Percentiles rank a stretch among this genome's conserved stretches.
Conservation (phyloP, 2,329 filamentous ascomycete species). For the Paradendryphiella salina region DNA sequence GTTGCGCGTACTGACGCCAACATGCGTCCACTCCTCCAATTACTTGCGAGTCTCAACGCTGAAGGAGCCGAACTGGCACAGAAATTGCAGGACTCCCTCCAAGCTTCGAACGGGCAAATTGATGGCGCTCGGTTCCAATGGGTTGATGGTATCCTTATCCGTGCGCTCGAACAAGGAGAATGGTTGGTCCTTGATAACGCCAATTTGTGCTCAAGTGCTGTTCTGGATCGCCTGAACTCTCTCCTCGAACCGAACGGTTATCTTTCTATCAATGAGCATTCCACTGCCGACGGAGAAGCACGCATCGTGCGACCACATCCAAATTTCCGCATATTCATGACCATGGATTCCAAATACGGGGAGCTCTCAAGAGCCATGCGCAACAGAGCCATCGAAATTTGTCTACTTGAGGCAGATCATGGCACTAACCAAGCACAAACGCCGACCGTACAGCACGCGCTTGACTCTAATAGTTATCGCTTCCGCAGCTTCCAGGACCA, state of each 20-base stretch:
- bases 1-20: not conserved
- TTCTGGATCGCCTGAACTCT: slow-evolving; percentile 92
- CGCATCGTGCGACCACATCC: slow-evolving; percentile 79
- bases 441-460: slow-evolving; percentile 31
- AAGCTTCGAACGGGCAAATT: slow-evolving; percentile 57
- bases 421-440: not conserved
- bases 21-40: slow-evolving; percentile 18
- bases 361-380: slow-evolving; percentile 96
- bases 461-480: slow-evolving; percentile 47
- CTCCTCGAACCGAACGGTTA: slow-evolving; percentile 87
- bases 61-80: slow-evolving; percentile 47
- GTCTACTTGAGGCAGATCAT: slow-evolving; percentile 54
- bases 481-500: slow-evolving; percentile 38
- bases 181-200: slow-evolving; percentile 98
- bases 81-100: slow-evolving; percentile 56
- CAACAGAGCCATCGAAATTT: slow-evolving; percentile 91
- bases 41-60: slow-evolving; percentile 16
- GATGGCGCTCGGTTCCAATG: slow-evolving; percentile 87
- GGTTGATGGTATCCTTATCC: slow-evolving; percentile 90
- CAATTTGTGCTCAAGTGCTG: slow-evolving; percentile 92
- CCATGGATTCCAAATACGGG: slow-evolving; percentile 87
- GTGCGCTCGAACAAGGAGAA: slow-evolving; percentile 79
- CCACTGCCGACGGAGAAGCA: slow-evolving; percentile 77
- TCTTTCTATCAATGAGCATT: slow-evolving; percentile 91
- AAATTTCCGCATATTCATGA: slow-evolving; percentile 89